Percentiles rank a stretch among this genome's conserved stretches.
Evolutionary conservation across 2,329 filamentous ascomycete species (phyloP).

Genomic region (Erysiphe pulchra): DNA sequence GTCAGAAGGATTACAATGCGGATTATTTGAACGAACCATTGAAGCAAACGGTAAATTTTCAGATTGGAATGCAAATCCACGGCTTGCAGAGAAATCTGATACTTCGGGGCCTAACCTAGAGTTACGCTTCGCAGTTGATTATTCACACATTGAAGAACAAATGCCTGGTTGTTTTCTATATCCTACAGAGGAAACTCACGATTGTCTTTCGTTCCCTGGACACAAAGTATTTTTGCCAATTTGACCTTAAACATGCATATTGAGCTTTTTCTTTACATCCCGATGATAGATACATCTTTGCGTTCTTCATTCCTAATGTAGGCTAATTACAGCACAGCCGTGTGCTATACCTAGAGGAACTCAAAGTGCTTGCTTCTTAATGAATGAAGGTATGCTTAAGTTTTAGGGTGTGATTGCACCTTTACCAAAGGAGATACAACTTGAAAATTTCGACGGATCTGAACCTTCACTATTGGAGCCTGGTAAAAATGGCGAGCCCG

Average conservation of each 20-base stretch:
- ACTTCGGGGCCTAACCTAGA: background rate
- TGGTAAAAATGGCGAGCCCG: background rate
- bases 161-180: background rate
- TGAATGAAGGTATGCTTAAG: background rate
- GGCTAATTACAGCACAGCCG: background rate
- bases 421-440: background rate
- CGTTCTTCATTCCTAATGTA: background rate
- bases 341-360: background rate
- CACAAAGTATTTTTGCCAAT: background rate
- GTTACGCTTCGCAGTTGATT: background rate
- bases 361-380: background rate
- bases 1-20: background rate
- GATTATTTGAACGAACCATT: background rate
- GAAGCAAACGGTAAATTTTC: background rate
- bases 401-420: background rate
- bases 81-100: background rate
- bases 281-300: background rate
- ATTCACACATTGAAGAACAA: slow-evolving; percentile 1
- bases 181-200: background rate
- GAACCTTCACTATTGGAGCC: background rate
- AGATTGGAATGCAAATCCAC: background rate
- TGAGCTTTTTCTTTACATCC: background rate
- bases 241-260: slow-evolving; percentile 1
- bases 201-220: slow-evolving; percentile 1
- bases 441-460: background rate